Conservation (phyloP, 108 stramenopile species). For the Stephanodiscus minutulus region DNA sequence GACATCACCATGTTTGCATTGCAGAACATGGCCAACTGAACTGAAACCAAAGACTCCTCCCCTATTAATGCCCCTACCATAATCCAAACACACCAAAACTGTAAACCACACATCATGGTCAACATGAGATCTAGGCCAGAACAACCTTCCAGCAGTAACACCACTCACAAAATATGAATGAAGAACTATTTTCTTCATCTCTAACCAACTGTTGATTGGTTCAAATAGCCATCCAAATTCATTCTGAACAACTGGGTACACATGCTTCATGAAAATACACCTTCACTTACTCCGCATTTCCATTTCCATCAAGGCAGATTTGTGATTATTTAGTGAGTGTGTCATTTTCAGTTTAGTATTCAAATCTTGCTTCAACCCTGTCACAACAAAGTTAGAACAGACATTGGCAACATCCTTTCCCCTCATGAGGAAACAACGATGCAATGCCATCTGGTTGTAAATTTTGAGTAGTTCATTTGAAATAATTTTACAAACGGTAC, state of each 20-base stretch:
- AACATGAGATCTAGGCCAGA: not conserved
- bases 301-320: no score
- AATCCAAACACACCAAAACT: not conserved
- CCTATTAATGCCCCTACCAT: not conserved
- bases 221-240: not conserved
- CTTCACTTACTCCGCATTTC: no score
- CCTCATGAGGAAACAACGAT: no score
- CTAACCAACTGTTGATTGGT: not conserved
- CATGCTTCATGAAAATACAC: not conserved
- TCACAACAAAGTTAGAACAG: no score
- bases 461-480: no score
- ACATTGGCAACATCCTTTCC: no score
- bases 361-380: no score
- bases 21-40: not conserved
- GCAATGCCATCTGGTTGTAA: no score
- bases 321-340: no score
- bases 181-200: not conserved
- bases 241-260: not conserved
- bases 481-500: no score
- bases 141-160: not conserved
- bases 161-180: not conserved
- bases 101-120: not conserved
- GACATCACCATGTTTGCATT: not conserved
- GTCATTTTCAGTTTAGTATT: no score
- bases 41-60: not conserved